Percentiles rank a stretch among this genome's conserved stretches.
Evolutionary conservation across 2,329 filamentous ascomycete species (phyloP).

Genomic region (Aspergillus novofumigatus): DNA sequence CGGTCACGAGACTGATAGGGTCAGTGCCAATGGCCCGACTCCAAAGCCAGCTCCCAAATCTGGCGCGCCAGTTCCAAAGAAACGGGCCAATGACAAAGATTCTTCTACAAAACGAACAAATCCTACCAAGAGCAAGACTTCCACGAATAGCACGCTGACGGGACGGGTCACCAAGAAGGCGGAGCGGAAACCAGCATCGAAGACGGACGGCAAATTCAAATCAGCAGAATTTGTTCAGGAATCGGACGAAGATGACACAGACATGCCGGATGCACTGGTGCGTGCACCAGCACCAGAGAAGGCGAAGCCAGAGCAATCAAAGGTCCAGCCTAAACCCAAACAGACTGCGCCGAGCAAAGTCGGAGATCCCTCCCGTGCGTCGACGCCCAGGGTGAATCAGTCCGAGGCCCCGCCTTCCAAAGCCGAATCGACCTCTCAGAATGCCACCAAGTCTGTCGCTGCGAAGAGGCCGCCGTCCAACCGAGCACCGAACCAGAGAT

Average conservation of each 20-base stretch:
- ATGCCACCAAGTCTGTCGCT: conserved; percentile 28
- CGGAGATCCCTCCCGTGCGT: conserved; percentile 16
- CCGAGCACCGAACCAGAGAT: conserved; percentile 40
- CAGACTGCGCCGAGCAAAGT: conserved; percentile 15
- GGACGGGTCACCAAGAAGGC: conserved; percentile 46
- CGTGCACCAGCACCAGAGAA: conserved; percentile 11
- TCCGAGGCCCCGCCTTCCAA: conserved; percentile 20
- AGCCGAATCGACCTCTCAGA: conserved; percentile 19
- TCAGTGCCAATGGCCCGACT: conserved; percentile 21
- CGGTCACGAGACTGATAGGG: conserved; percentile 36
- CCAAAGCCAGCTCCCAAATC: conserved; percentile 27
- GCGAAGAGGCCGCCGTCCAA: conserved; percentile 35
- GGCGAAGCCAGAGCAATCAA: conserved; percentile 13
- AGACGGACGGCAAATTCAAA: conserved; percentile 46
- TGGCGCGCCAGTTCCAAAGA: conserved; percentile 28
- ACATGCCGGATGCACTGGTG: conserved; percentile 30
- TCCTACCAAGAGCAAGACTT: conserved; percentile 44
- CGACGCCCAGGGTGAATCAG: conserved; percentile 24
- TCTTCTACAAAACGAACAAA: conserved; percentile 42
- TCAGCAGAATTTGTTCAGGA: conserved; percentile 52
- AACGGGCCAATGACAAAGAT: conserved; percentile 37
- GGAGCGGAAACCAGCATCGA: conserved; percentile 34
- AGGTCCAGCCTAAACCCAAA: conserved; percentile 18
- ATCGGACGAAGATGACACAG: conserved; percentile 48
- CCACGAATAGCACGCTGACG: conserved; percentile 45